Evolutionary conservation across 805 yeast genomes (phyloP).

Genomic region (Candida berthetii): DNA sequence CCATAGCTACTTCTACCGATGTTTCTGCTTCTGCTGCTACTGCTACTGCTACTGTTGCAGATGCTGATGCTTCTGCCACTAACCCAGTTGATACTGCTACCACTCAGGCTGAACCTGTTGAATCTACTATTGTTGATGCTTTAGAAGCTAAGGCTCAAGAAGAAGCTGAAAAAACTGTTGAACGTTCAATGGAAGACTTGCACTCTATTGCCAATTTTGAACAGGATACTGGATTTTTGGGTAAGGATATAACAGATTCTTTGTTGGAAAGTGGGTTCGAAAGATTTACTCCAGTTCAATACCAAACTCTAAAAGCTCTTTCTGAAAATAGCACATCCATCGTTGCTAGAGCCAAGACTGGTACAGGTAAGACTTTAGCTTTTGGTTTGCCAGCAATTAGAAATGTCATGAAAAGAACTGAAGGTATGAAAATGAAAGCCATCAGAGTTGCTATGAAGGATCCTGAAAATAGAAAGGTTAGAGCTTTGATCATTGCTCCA

Average conservation of each 20-base stretch:
- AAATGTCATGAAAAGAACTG: conserved; percentile 17
- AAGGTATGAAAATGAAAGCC: too few species aligned
- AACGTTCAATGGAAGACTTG: not conserved
- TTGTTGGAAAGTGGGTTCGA: conserved; percentile 37
- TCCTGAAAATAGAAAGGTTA: conserved; percentile 31
- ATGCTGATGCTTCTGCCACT: not conserved
- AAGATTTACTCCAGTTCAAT: conserved; percentile 65
- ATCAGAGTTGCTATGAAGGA: not conserved
- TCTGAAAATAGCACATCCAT: conserved; percentile 52
- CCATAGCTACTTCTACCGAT: not conserved
- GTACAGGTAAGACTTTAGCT: conserved; percentile 92
- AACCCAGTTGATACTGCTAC: not conserved
- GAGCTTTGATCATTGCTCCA: conserved; percentile 74
- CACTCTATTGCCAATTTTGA: conserved; percentile 9
- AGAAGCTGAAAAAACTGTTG: conserved; percentile 11
- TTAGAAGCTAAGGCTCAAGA: conserved; percentile 8
- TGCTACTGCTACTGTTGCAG: not conserved
- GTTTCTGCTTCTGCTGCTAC: not conserved
- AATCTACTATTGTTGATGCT: conserved; percentile 4
- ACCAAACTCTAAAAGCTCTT: conserved; percentile 52
- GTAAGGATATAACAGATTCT: conserved; percentile 25
- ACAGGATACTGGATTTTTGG: conserved; percentile 20
- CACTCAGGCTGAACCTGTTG: not conserved
- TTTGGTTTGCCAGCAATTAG: conserved; percentile 67
- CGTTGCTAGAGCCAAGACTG: conserved; percentile 88